Evolutionary conservation across 768 basidiomycete species (phyloP), one percentile per base, ranked within the genome.

Genomic region (Coprinopsis sp.): DNA sequence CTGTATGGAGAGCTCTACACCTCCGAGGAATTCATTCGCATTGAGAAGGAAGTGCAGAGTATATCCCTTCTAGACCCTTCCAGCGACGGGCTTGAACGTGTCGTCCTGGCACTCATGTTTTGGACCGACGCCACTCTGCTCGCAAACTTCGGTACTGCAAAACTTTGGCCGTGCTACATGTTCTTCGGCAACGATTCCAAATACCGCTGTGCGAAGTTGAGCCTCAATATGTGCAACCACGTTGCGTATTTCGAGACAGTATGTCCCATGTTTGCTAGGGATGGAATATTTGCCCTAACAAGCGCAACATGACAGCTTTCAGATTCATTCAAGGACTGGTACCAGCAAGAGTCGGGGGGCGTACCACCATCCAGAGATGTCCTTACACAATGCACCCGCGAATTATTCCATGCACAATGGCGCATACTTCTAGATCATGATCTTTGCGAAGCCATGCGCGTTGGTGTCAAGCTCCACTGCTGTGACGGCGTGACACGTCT

Each of bases 401-500:
- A 37, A 37, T 6, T 37, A 6, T 37, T 37, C 19, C 34, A 37
- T 7, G 34, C 8, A 7, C 34, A 37, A 18, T 37, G 34, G 34
- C 11, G 18, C 34, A 10, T 37, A 7, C 34, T 37, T 37, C 34
- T 37, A 7, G 34, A 37, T 18, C 7, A 37, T 7, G 34, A 37
- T 7, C 18, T 37, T 19, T 7, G 11, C 19, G 34, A 18, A 18
- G 34, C 34, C 7, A 11, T 11, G 11, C 34, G 18, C n/a, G n/a
- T n/a, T n/a, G n/a, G n/a, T n/a, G n/a, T n/a, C n/a, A n/a, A n/a
- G n/a, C n/a, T n/a, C n/a, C n/a, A n/a, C n/a, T n/a, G n/a, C n/a
- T 75, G 1, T 77, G 70, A 46, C 87, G 83, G 48, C 83, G 79
- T 46, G 84, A 79, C n/a, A 31, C 8, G 30, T 8, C 30, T 8